Conservation (phyloP, 106 monocot species). For the Acorus calamus region DNA sequence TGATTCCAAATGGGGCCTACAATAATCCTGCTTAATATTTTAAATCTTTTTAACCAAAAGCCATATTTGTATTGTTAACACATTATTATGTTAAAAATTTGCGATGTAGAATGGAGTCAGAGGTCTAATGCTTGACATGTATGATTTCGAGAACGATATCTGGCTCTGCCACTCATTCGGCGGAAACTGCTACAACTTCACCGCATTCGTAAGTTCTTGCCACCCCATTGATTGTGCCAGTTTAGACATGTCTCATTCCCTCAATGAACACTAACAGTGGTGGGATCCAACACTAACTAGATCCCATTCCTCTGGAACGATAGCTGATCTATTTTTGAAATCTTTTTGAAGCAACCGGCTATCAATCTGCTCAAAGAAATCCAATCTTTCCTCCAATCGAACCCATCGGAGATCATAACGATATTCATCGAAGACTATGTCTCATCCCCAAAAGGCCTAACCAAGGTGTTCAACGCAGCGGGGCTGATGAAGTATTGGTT, state of each 20-base stretch:
- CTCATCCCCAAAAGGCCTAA: slow-evolving; percentile 9
- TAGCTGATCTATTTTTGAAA: slow-evolving; percentile 11
- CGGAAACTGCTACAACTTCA: no score
- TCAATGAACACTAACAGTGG: slow-evolving; percentile 1
- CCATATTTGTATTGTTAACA: no score
- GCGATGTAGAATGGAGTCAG: slow-evolving; percentile 15
- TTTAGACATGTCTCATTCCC: background rate
- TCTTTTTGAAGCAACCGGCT: slow-evolving; percentile 11
- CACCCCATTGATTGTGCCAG: background rate
- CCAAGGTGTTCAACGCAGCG: slow-evolving; percentile 15
- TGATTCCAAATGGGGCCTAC: no score
- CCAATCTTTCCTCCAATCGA: slow-evolving; percentile 8
- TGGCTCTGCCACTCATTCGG: no score
- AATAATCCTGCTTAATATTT: no score
- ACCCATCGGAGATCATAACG: slow-evolving; percentile 13
- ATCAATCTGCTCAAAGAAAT: slow-evolving; percentile 18
- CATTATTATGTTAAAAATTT: no score
- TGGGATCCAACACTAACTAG: no score
- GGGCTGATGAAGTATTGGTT: slow-evolving; percentile 17
- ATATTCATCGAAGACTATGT: slow-evolving; percentile 23
- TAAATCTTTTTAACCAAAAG: no score
- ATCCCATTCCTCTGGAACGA: background rate
- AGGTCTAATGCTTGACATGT: slow-evolving; percentile 17
- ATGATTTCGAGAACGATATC: slow-evolving; percentile 9
- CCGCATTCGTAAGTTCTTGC: slow-evolving; percentile 8